These are phyloP conservation scores for Obelidium mucronatum DNA, from an alignment of 192 early-diverging fungal species.

Conservation along the genomic window DNA sequence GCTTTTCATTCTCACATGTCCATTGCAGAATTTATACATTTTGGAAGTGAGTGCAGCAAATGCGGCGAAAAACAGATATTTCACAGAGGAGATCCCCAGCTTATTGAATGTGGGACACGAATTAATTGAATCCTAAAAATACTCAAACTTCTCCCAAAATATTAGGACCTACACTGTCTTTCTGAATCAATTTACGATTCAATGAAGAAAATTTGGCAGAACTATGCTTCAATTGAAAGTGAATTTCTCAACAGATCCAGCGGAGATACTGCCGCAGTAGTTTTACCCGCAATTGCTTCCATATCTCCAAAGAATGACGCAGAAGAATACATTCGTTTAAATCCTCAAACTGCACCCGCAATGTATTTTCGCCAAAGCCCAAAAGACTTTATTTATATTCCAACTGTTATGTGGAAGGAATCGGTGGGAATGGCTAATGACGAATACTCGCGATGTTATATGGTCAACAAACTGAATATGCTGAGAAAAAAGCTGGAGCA, in stretches of 20 bases:
- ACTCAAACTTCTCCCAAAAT: not conserved
- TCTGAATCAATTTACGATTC: constrained; percentile 60
- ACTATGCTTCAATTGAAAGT: constrained; percentile 56
- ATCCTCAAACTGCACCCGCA: constrained; percentile 27
- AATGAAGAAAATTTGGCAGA: constrained; percentile 60
- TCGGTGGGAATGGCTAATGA: constrained; percentile 58
- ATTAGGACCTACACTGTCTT: constrained; percentile 68
- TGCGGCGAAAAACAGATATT: constrained; percentile 68
- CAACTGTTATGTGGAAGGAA: constrained; percentile 53
- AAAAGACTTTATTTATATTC: constrained; percentile 44
- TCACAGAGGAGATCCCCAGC: constrained; percentile 66
- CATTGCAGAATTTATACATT: constrained; percentile 70
- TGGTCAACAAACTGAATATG: constrained; percentile 73
- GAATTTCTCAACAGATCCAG: constrained; percentile 13
- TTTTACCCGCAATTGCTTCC: constrained; percentile 40
- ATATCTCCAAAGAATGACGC: constrained; percentile 65
- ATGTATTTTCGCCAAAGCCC: constrained; percentile 1
- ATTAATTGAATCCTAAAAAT: not conserved
- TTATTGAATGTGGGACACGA: constrained; percentile 57
- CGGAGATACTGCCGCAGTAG: constrained; percentile 39
- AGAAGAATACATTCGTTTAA: constrained; percentile 26
- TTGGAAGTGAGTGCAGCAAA: constrained; percentile 69
- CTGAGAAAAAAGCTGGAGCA: constrained; percentile 56
- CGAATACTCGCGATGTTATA: constrained; percentile 64
- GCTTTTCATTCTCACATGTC: not conserved